Base-by-base conservation (phyloP, 129 eudicot species). In the Pittosporum tobira region DNA sequence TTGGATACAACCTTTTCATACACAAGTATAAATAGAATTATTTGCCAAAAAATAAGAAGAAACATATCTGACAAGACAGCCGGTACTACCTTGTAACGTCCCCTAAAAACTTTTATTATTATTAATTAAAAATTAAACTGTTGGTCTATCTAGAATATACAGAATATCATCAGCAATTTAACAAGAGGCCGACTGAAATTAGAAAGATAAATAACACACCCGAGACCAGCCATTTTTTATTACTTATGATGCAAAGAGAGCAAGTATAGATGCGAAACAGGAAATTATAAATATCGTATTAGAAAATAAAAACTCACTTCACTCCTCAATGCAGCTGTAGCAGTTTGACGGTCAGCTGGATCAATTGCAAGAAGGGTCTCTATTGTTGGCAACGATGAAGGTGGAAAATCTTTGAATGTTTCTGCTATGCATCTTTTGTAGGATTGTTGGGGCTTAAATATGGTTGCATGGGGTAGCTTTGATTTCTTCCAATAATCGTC, bases 381-480 rank as follows among this genome's bases (percentile, higher is more conserved):
- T 61, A 88, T 79, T 42, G 81, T 40, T 22, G 94, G 87, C 61
- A 88, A 53, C 2, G 96, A 60, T 40, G 96, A 81, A 10, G 85
- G 81, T 12, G 96, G 96, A 71, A 88, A 88, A 49, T 88, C 79
- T 70, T 74, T 88, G 44, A 84, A 88, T 6, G 94, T 88, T 36
- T 84, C 94, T 19, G 42, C 66, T 68, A 88, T 84, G 78, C 94
- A 76, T 69, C 96, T 62, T 79, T 73, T 88, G 63, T 88, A 88
- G 5, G 89, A 72, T 20, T 81, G 84, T 47, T 88, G 96, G 47
- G 94, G 96, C 65, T 77, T 88, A 63, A 84, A 88, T 66, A 84
- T 79, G 62, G 96, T 88, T 53, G 96, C 96, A 79, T 88, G 96
- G n/a, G 94, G 94, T 66, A 88, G 81, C 84, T 81, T 84, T 10